Conservation (phyloP, 345 rosid species). For the Stellera chamaejasme region DNA sequence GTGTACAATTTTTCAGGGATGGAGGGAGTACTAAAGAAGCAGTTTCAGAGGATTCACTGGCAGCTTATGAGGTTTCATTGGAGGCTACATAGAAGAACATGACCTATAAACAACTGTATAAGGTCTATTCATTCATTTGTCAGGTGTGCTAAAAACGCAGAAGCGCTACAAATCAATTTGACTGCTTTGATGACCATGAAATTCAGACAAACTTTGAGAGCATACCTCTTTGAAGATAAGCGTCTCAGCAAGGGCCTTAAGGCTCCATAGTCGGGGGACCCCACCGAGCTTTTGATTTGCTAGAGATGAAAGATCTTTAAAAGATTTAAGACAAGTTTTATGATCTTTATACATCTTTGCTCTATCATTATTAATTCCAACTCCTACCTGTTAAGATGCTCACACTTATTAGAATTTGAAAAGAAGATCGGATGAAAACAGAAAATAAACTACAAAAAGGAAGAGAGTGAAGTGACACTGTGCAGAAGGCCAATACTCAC, state of each 20-base stretch:
- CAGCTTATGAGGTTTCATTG: too few relatives aligned
- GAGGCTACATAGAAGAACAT: too few relatives aligned
- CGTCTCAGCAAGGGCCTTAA: constrained; percentile 52
- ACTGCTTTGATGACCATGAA: not conserved
- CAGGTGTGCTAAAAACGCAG: too few relatives aligned
- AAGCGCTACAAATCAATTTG: too few relatives aligned
- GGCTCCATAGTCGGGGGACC: constrained; percentile 39
- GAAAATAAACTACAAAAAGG: constrained; percentile 7
- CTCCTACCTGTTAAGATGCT: constrained; percentile 49
- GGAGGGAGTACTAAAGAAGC: too few relatives aligned
- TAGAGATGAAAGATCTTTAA: constrained; percentile 59
- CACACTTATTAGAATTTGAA: not conserved
- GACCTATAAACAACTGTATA: too few relatives aligned
- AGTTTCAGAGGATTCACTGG: too few relatives aligned
- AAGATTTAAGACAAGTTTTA: constrained; percentile 47
- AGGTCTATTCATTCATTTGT: too few relatives aligned
- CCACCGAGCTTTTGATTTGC: constrained; percentile 58
- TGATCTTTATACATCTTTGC: constrained; percentile 59
- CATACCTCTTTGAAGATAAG: constrained; percentile 68
- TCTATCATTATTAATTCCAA: constrained; percentile 56
- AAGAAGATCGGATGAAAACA: not conserved
- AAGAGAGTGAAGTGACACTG: constrained; percentile 1
- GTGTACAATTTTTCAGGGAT: too few relatives aligned
- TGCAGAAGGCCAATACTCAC: constrained; percentile 27
- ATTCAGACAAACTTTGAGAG: constrained; percentile 4